A percentile compares a stretch with the other conserved stretches of the same genome.
Evolutionary conservation across 768 basidiomycete genomes (phyloP).

Genomic region (Daedalea quercina): DNA sequence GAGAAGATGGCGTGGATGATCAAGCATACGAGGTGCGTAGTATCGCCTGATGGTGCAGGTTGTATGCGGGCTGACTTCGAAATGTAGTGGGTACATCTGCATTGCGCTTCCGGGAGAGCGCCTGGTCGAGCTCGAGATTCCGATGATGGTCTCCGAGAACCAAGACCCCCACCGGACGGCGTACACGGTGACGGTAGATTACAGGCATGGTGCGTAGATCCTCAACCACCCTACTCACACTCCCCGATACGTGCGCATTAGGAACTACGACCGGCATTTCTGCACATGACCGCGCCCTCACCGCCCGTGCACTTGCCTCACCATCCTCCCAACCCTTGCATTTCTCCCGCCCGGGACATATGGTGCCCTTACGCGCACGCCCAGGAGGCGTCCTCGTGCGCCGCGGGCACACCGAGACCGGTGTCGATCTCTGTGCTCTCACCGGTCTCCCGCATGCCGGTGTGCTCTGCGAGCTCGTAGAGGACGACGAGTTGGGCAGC

Average conservation of each 20-base stretch:
- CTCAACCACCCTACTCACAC: no score
- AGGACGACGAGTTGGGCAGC: constrained; percentile 78
- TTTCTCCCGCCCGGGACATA: constrained; percentile 90
- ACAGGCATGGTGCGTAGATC: constrained; percentile 61
- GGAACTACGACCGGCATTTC: constrained; percentile 96
- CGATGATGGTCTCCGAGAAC: constrained; percentile 92
- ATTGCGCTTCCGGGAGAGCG: constrained; percentile 73
- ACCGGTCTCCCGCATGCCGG: constrained; percentile 67
- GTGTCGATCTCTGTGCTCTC: constrained; percentile 79
- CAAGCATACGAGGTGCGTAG: constrained; percentile 80
- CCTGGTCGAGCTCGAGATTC: constrained; percentile 71
- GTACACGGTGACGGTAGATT: constrained; percentile 94
- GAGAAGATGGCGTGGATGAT: constrained; percentile 99
- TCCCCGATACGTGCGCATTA: constrained; percentile 22
- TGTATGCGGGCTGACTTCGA: background rate
- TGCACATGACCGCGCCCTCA: constrained; percentile 88
- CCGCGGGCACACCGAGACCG: constrained; percentile 90
- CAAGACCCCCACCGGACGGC: constrained; percentile 90
- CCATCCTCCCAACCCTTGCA: constrained; percentile 48
- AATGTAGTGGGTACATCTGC: constrained; percentile 84
- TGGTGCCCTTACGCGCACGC: constrained; percentile 88
- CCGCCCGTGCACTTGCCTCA: constrained; percentile 76
- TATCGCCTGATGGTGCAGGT: background rate
- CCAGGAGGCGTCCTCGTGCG: constrained; percentile 82
- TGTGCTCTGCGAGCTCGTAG: constrained; percentile 91